Conservation (phyloP, 2,329 filamentous ascomycete species). For the Penicillium thymicola region DNA sequence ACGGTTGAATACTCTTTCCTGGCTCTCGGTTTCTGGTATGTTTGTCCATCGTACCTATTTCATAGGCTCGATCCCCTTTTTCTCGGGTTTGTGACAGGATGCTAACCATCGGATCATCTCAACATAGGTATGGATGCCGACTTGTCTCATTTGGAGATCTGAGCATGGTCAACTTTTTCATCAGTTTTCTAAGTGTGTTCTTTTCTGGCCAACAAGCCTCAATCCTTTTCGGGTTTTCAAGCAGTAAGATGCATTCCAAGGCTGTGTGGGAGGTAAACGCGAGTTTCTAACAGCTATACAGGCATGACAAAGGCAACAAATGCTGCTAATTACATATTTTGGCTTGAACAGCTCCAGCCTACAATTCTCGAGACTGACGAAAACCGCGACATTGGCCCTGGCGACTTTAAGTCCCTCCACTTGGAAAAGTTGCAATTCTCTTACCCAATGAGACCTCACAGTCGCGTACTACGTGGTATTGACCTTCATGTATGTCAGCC, state of each 20-base stretch:
- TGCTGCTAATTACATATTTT: slow-evolving; percentile 49
- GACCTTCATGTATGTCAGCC: slow-evolving; percentile 16
- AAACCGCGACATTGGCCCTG: slow-evolving; percentile 32
- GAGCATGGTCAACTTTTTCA: slow-evolving; percentile 36
- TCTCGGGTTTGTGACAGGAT: neutral
- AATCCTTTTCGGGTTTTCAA: slow-evolving; percentile 31
- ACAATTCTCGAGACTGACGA: slow-evolving; percentile 45
- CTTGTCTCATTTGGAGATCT: slow-evolving; percentile 53
- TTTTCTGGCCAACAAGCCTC: slow-evolving; percentile 33
- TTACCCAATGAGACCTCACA: slow-evolving; percentile 27
- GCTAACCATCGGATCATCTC: slow-evolving; percentile 18
- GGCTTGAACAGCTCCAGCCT: slow-evolving; percentile 42
- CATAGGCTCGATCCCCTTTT: neutral
- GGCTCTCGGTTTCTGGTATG: slow-evolving; percentile 30
- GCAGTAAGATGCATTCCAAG: slow-evolving; percentile 34
- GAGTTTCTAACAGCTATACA: neutral
- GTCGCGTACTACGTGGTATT: slow-evolving; percentile 29
- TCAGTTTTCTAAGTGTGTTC: slow-evolving; percentile 45
- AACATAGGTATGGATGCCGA: slow-evolving; percentile 55
- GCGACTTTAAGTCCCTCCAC: slow-evolving; percentile 34
- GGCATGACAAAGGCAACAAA: slow-evolving; percentile 48
- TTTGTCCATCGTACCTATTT: neutral
- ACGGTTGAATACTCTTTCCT: slow-evolving; percentile 26
- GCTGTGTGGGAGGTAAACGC: neutral
- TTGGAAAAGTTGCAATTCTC: slow-evolving; percentile 46